Evolutionary conservation across 2,329 filamentous ascomycete species (phyloP), one percentile per base, ranked within the genome.

Genomic region (Colletotrichum paranaense): DNA sequence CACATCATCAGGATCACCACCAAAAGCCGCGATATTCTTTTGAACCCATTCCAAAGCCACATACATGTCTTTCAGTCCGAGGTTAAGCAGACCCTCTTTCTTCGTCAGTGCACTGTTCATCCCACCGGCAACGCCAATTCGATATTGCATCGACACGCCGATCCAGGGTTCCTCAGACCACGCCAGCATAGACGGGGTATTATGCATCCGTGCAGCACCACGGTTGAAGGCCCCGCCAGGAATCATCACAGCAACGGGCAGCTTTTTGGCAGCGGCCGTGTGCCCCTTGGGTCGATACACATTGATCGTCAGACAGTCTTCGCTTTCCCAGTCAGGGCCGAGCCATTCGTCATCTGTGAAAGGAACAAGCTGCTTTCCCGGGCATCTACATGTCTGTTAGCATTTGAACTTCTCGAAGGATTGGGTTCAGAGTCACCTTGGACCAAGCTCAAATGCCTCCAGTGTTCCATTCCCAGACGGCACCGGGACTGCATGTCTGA

Each of bases 51-150:
- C 79, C 6, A 89, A 78, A 1, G 84, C 82, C 5, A 85, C 75
- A 26, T 84, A 81, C 76, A 89, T 87, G 72, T 90, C 88, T 55
- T 83, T 83, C 12, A 89, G 78, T 0, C 89, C 89, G 14, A 88
- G 81, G 74, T 91, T 91, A 22, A 90, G 82, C 1, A 87, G 72
- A 0, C 88, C 89, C 65, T 88, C 86, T 28, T 87, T 86, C 12
- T 84, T 81, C 46, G 88, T 85, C 62, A 90, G 78, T 35, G 81
- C 78, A 8, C 85, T 89, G 12, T 88, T 86, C 9, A 92, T 77
- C 75, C 92, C 91, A 0, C 91, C 91, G 79, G 91, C 86, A 4
- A 87, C 88, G 11, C 86, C 85, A 63, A 91, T 84, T n/a, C 89
- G 78, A 28, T 81, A 81, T 75, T 85, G 84, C 77, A 88, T 84